Conservation (phyloP, 306 rosid genomes). For the Vigna angularis region DNA sequence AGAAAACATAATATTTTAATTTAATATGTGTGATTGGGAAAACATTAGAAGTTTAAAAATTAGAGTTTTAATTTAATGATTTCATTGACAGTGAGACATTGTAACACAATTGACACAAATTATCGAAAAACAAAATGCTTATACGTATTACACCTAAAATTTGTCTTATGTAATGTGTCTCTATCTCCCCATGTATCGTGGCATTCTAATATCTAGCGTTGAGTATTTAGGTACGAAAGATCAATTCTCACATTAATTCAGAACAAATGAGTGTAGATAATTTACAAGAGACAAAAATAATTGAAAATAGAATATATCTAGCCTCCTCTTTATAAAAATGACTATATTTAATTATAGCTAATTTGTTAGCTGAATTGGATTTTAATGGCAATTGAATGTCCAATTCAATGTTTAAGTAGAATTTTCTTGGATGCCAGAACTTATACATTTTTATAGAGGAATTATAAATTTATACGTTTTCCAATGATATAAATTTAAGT, state of each 20-base stretch:
- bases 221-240: background rate
- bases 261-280: background rate
- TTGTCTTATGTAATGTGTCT: background rate
- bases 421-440: too few species aligned
- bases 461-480: too few species aligned
- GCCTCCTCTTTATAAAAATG: background rate
- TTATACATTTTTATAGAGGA: too few species aligned
- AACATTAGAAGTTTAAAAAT: background rate
- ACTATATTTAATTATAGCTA: too few species aligned
- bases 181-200: background rate
- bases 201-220: background rate
- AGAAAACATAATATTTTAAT: conserved; percentile 13
- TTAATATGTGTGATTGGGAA: background rate
- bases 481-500: too few species aligned
- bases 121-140: background rate
- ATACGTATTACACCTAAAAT: background rate
- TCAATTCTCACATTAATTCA: background rate
- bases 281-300: background rate
- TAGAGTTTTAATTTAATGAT: background rate
- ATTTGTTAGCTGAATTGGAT: too few species aligned
- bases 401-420: too few species aligned
- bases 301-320: background rate
- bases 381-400: too few species aligned
- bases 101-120: background rate
- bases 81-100: background rate